Percentiles rank a stretch among this genome's conserved stretches.
Evolutionary conservation across 1,284 basidiomycete species (phyloP).

Genomic region (Vanrija humicola): DNA sequence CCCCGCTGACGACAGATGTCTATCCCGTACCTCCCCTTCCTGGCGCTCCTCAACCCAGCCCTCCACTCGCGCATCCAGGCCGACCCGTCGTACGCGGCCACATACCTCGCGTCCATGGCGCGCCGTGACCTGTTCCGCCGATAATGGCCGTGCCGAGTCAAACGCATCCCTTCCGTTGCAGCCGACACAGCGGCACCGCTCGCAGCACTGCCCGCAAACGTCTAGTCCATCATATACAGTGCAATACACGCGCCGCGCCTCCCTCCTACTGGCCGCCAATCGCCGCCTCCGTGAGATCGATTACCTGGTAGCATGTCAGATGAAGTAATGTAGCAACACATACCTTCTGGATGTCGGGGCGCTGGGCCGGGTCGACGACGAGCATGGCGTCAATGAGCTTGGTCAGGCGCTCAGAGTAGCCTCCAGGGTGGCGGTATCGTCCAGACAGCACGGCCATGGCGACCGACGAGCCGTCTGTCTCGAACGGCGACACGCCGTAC

Average conservation of each 20-base stretch:
- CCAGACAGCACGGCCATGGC: slow-evolving; percentile 93
- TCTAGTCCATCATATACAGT: too few relatives aligned
- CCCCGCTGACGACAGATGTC: too few relatives aligned
- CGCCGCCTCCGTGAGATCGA: slow-evolving; percentile 64
- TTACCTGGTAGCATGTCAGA: slow-evolving; percentile 55
- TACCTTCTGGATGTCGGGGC: slow-evolving; percentile 77
- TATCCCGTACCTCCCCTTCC: too few relatives aligned
- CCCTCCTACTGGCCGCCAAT: slow-evolving; percentile 1
- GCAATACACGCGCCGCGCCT: background rate
- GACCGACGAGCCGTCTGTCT: slow-evolving; percentile 83
- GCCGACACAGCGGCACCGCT: background rate
- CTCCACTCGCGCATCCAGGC: too few relatives aligned
- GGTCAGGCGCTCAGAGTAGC: slow-evolving; percentile 73
- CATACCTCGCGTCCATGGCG: too few relatives aligned
- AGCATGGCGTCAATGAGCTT: slow-evolving; percentile 79
- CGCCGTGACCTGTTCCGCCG: background rate
- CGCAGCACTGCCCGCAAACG: background rate
- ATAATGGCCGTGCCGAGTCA: background rate
- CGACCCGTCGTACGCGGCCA: too few relatives aligned
- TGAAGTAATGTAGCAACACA: background rate
- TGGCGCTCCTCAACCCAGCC: too few relatives aligned
- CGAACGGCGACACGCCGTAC: slow-evolving; percentile 89
- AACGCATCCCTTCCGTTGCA: too few relatives aligned
- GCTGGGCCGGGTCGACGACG: slow-evolving; percentile 68
- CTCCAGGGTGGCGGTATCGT: slow-evolving; percentile 67